phyloP scores from a whole-genome alignment of 352 stramenopile genomes.

The Pythium aristosporum region DNA sequence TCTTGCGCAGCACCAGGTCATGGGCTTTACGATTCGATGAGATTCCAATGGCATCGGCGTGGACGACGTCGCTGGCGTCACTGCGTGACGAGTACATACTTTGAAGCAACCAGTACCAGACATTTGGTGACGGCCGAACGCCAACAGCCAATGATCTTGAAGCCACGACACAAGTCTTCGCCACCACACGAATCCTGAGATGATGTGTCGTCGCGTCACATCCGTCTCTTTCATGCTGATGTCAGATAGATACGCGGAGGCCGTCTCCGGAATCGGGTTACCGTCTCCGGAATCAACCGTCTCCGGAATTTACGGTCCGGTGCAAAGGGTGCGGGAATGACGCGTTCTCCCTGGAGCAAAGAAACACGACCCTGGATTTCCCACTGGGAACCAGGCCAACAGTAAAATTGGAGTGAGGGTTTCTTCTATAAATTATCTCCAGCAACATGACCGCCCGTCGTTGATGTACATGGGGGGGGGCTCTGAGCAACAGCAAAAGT shows the following conservation, averaged over 20 bases:
- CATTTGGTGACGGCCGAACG: neutral
- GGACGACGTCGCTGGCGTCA: neutral
- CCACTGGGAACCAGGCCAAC: too few relatives aligned
- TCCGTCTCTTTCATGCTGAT: too few relatives aligned
- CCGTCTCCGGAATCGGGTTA: too few relatives aligned
- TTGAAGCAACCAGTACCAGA: neutral
- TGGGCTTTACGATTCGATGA: neutral
- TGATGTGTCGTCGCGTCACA: too few relatives aligned
- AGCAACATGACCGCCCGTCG: neutral
- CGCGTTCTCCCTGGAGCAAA: too few relatives aligned
- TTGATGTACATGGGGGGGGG: neutral
- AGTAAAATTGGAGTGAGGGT: too few relatives aligned
- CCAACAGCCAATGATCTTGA: neutral
- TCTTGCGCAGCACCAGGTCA: neutral
- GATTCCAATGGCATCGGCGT: neutral
- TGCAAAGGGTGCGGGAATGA: too few relatives aligned
- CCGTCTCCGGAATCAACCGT: too few relatives aligned
- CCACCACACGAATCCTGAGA: neutral
- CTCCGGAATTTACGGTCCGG: too few relatives aligned
- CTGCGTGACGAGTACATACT: neutral
- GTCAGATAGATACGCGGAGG: too few relatives aligned
- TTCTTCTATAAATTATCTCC: slow-evolving; percentile 5
- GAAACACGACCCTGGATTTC: too few relatives aligned
- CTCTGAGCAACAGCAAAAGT: neutral
- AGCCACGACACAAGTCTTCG: slow-evolving; percentile 1